phyloP scores from a whole-genome alignment of 352 stramenopile species.

The Phytophthora pseudosyringae region DNA sequence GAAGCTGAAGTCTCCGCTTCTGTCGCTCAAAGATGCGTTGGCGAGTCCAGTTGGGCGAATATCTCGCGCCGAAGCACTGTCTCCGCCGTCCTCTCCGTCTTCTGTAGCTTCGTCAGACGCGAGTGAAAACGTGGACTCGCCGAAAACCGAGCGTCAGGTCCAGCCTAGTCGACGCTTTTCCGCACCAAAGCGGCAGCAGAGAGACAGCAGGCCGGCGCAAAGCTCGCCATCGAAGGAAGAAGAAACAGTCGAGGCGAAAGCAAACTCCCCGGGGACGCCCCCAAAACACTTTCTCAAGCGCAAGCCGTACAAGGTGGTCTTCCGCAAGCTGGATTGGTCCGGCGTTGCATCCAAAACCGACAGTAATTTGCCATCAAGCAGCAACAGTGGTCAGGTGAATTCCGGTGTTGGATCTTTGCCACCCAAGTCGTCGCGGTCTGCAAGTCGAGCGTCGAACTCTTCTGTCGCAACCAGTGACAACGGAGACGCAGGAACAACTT shows the following conservation, averaged over 20 bases:
- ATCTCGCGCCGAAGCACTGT: constrained; percentile 52
- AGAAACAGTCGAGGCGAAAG: constrained; percentile 3
- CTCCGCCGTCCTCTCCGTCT: constrained; percentile 59
- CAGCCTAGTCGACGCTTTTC: constrained; percentile 19
- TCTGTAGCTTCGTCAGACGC: constrained; percentile 50
- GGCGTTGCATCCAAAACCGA: constrained; percentile 62
- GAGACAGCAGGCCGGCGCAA: constrained; percentile 3
- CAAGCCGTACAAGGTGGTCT: constrained; percentile 77
- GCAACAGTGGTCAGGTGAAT: not conserved
- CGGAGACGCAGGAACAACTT: not conserved
- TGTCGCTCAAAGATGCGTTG: constrained; percentile 23
- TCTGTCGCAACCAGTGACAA: not conserved
- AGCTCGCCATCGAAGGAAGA: constrained; percentile 11
- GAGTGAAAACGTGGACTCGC: constrained; percentile 9
- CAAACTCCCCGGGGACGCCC: constrained; percentile 9
- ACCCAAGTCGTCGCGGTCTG: not conserved
- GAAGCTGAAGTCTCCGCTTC: constrained; percentile 1
- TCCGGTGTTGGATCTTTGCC: constrained; percentile 10
- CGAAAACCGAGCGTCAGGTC: not conserved
- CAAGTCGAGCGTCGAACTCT: constrained; percentile 3
- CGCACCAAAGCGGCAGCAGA: constrained; percentile 19
- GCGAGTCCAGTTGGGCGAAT: constrained; percentile 27
- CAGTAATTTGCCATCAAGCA: constrained; percentile 42
- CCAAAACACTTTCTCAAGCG: constrained; percentile 58
- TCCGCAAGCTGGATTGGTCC: constrained; percentile 69